A percentile compares a stretch with the other conserved stretches of the same genome.
phyloP scores from a whole-genome alignment of 371 early-diverging fungal species.

The Rhizopus arrhizus region DNA sequence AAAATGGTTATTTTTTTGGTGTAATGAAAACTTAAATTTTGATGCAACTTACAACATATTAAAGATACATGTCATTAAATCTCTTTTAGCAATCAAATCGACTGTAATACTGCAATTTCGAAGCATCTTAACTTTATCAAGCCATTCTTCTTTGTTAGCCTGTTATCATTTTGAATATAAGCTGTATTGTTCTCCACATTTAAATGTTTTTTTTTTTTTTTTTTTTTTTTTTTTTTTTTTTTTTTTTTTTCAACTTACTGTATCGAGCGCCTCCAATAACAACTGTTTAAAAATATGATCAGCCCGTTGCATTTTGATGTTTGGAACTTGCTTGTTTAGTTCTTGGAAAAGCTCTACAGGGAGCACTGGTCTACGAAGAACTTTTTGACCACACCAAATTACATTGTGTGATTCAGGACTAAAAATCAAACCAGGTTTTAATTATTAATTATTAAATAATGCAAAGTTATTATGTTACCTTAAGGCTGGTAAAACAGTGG shows the following conservation, averaged over 20 bases:
- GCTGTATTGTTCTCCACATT: constrained; percentile 18
- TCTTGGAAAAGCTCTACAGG: constrained; percentile 17
- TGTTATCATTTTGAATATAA: constrained; percentile 15
- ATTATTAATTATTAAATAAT: constrained; percentile 14
- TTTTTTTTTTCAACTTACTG: constrained; percentile 23
- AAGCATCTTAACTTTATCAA: constrained; percentile 10
- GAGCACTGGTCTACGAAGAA: constrained; percentile 19
- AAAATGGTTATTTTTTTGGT: constrained; percentile 16
- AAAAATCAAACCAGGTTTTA: constrained; percentile 16
- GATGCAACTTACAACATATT: constrained; percentile 20
- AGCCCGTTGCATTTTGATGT: constrained; percentile 15
- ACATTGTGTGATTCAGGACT: constrained; percentile 21
- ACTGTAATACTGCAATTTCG: constrained; percentile 11
- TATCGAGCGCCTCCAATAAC: constrained; percentile 19
- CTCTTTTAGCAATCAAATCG: constrained; percentile 15
- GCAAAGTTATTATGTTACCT: constrained; percentile 17
- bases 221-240: too few species aligned
- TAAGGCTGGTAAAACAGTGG: constrained; percentile 19
- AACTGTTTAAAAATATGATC: constrained; percentile 15
- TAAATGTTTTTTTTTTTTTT: too few species aligned
- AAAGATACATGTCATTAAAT: constrained; percentile 13
- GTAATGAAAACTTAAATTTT: constrained; percentile 16
- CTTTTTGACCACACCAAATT: constrained; percentile 24
- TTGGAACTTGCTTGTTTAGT: constrained; percentile 18
- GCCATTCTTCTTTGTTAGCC: constrained; percentile 16